A percentile compares a stretch with the other conserved stretches of the same genome.
Evolutionary conservation across 345 rosid species (phyloP).

Genomic region (Arabidopsis thaliana): TAIR10.1 NC_003070.9:18676001-18676500

Average conservation of each 20-base stretch:
- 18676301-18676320: conserved; percentile 84
- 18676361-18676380: conserved; percentile 83
- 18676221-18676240: conserved; percentile 7
- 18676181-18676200: not conserved
- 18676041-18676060: conserved; percentile 61
- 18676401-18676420: conserved; percentile 71
- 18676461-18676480: conserved; percentile 48
- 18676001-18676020: conserved; percentile 98
- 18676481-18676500: conserved; percentile 49
- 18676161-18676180: conserved; percentile 65
- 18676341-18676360: conserved; percentile 77
- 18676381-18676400: conserved; percentile 71
- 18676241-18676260: conserved; percentile 9
- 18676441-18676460: conserved; percentile 55
- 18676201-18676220: conserved; percentile 27
- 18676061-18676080: conserved; percentile 68
- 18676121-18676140: conserved; percentile 59
- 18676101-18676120: conserved; percentile 54
- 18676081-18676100: conserved; percentile 69
- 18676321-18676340: conserved; percentile 91
- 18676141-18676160: conserved; percentile 63
- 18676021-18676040: conserved; percentile 93
- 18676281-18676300: conserved; percentile 92
- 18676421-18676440: conserved; percentile 79
- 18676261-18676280: conserved; percentile 34